These are phyloP conservation scores for Parastagonospora avenae DNA, from an alignment of 2,329 filamentous ascomycete species.

Conservation along the genomic window DNA sequence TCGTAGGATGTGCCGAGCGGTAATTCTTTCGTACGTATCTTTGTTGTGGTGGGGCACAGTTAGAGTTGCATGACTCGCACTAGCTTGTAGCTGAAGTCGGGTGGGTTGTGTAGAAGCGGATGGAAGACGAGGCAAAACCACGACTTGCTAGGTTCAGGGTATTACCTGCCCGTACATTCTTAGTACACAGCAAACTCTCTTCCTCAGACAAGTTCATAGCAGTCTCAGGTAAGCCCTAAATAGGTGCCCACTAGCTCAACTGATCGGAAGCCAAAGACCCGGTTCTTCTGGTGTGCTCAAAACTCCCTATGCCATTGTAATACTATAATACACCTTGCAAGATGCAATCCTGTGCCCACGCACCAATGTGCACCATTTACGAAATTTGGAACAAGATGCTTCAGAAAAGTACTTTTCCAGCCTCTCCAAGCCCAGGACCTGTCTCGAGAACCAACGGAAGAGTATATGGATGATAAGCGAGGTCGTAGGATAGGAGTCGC, in stretches of 20 bases:
- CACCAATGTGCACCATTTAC: constrained; percentile 6
- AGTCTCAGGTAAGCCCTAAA: no score
- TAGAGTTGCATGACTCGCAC: constrained; percentile 2
- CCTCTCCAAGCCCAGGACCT: constrained; percentile 6
- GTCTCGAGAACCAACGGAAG: background rate
- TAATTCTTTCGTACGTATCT: background rate
- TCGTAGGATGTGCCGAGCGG: background rate
- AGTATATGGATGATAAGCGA: constrained; percentile 2
- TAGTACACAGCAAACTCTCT: no score
- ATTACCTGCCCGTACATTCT: no score
- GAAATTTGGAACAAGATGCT: constrained; percentile 16
- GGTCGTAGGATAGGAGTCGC: constrained; percentile 13
- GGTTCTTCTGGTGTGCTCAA: constrained; percentile 2
- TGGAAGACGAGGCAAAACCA: no score
- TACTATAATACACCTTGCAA: constrained; percentile 43
- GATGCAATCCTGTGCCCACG: constrained; percentile 19
- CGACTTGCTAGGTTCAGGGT: no score
- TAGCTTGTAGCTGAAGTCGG: background rate
- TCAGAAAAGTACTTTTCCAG: constrained; percentile 24
- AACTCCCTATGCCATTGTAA: constrained; percentile 29
- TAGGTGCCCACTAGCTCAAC: no score
- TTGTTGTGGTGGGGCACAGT: background rate
- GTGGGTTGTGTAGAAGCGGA: no score
- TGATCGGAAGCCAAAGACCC: no score
- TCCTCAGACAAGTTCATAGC: no score